Percentiles rank a stretch among this genome's conserved stretches.
Conservation (phyloP, 441 rosid genomes). For the Euphorbia celastroides region DNA sequence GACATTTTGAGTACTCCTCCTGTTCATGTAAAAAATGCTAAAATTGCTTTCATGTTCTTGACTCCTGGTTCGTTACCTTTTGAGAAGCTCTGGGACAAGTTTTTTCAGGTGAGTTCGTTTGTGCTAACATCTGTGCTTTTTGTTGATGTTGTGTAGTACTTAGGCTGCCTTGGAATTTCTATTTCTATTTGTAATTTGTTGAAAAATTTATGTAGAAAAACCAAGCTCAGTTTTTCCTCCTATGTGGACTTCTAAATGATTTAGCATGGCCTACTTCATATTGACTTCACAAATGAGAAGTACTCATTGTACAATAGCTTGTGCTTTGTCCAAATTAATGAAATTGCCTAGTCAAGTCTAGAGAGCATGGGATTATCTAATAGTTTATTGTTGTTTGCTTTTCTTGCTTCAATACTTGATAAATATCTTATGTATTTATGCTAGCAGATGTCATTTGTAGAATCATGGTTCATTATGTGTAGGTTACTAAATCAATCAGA, state of each 20-base stretch:
- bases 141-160: constrained; percentile 1
- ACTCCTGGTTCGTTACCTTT: constrained; percentile 82
- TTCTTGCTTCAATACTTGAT: not conserved
- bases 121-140: constrained; percentile 1
- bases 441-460: too few species aligned
- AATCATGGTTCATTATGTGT: not conserved
- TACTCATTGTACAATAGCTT: not conserved
- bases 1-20: constrained; percentile 63
- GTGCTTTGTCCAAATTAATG: not conserved
- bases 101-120: constrained; percentile 47
- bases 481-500: not conserved
- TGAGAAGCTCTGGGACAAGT: constrained; percentile 95
- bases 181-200: constrained; percentile 4
- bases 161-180: constrained; percentile 4
- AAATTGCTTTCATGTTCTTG: constrained; percentile 91
- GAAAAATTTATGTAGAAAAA: constrained; percentile 5
- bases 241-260: not conserved
- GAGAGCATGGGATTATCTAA: not conserved
- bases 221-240: not conserved
- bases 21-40: constrained; percentile 38
- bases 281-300: not conserved
- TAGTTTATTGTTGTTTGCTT: not conserved
- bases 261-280: not conserved
- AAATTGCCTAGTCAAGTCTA: not conserved
- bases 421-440: not conserved